Percentiles rank a stretch among this genome's conserved stretches.
These are phyloP conservation scores for Jatropha multifida DNA, from an alignment of 441 rosid species.

Conservation along the genomic window DNA sequence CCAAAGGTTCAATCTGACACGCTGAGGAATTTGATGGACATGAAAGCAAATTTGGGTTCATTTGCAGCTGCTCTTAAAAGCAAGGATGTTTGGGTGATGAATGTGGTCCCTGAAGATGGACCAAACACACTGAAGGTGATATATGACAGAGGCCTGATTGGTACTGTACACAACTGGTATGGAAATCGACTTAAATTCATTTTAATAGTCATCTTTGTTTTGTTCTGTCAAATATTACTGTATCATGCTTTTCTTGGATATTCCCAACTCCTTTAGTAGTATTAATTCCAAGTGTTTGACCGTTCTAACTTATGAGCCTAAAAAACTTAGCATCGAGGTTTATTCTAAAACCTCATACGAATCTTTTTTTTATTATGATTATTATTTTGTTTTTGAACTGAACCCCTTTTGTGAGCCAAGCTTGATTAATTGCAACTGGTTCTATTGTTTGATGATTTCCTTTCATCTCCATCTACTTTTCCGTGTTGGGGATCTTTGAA, in stretches of 20 bases:
- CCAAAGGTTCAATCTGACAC: constrained; percentile 67
- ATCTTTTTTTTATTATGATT: not conserved
- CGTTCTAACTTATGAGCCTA: not conserved
- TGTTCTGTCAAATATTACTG: not conserved
- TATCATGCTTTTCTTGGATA: not conserved
- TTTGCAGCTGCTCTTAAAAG: constrained; percentile 87
- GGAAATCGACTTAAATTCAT: constrained; percentile 17
- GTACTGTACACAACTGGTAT: constrained; percentile 83
- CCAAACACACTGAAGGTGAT: constrained; percentile 85
- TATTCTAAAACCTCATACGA: not conserved
- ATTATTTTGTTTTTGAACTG: not conserved
- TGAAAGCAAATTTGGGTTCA: constrained; percentile 93
- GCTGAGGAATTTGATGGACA: constrained; percentile 92
- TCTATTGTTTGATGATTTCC: constrained; percentile 21
- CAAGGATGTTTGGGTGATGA: constrained; percentile 98
- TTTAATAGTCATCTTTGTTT: not conserved
- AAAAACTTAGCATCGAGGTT: not conserved
- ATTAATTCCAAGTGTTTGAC: not conserved
- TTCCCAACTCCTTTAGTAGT: not conserved
- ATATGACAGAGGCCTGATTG: constrained; percentile 94
- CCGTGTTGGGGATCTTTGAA: not conserved
- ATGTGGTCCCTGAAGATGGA: constrained; percentile 83
- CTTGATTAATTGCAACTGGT: not conserved
- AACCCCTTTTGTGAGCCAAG: not conserved
- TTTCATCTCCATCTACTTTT: constrained; percentile 15